Evolutionary conservation across 768 basidiomycete genomes (phyloP), one percentile per base, ranked within the genome.

Genomic region (Amanita subjunquillea): DNA sequence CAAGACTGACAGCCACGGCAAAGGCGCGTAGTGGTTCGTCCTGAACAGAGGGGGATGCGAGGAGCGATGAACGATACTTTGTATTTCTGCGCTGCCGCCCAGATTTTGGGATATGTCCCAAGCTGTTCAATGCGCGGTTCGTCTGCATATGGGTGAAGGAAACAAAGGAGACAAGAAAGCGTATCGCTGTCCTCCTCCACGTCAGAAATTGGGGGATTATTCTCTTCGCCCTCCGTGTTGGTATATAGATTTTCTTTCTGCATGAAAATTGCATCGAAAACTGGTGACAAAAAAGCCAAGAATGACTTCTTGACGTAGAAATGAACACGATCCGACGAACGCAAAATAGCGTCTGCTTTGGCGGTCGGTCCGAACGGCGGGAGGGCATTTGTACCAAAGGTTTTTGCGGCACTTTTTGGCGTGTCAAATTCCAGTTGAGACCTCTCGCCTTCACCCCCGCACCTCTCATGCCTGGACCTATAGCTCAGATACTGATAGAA

Each of bases 221-320:
- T 36, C 2, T 27, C 43, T 45, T 15, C 10, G 4, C 6, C 15
- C 6, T 13, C 4, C 23, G 43, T 6, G 8, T 45, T 15, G 25
- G 9, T 1, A n/a, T 2, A 27, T n/a, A 6, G 4, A 29, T 10
- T 17, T 9, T 48, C 30, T 6, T 17, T 17, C 3, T n/a, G 34
- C 58, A 65, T 69, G 69, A 43, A 30, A 3, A 30, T 30, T 30
- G 51, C 60, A 22, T 54, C 54, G 48, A 70, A 71, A 15, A 67
- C 51, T 4, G 66, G 60, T 1, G 71, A 70, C 3, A 62, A 55
- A 13, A 64, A 42, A 8, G 64, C 54, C 1, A 72, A 58, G 2
- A 69, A 52, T 10, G 48, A 45, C 48, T 63, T 63, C 44, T 56
- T 57, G 39, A 66, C 59, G 25, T 56, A 60, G 56, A 69, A 68